Percentiles rank a stretch among this genome's conserved stretches.
phyloP scores from a whole-genome alignment of 192 early-diverging fungal species.

The Paraglomus brasilianum region DNA sequence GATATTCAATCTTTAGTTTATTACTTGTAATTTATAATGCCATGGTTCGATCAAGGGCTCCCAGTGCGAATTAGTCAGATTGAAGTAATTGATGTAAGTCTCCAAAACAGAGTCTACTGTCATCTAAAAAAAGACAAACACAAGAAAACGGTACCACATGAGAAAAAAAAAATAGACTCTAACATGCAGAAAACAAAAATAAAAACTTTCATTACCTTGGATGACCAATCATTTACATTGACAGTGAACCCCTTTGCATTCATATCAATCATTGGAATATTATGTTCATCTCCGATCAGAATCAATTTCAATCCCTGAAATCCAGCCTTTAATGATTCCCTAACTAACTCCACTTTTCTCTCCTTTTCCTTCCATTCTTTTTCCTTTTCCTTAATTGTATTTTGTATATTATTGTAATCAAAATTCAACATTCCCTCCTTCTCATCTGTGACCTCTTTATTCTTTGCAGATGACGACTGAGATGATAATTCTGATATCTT shows the following conservation, averaged over 20 bases:
- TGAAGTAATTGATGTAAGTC: conserved; percentile 89
- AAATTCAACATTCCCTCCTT: conserved; percentile 18
- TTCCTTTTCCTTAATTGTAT: conserved; percentile 25
- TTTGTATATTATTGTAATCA: conserved; percentile 20
- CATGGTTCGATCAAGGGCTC: conserved; percentile 95
- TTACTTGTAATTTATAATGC: conserved; percentile 63
- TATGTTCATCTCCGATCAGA: conserved; percentile 92
- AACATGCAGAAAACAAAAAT: neutral
- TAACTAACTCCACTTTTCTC: conserved; percentile 44
- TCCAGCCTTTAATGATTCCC: conserved; percentile 59
- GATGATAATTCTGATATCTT: conserved; percentile 63
- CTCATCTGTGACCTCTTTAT: conserved; percentile 15
- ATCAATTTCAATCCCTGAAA: conserved; percentile 74
- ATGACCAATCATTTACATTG: conserved; percentile 83
- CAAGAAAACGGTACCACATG: neutral
- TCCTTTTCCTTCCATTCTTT: conserved; percentile 31
- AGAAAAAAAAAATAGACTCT: neutral
- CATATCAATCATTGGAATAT: conserved; percentile 88
- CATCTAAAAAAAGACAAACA: conserved; percentile 31
- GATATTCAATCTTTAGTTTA: neutral
- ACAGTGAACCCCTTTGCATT: conserved; percentile 77
- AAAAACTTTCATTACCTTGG: conserved; percentile 43
- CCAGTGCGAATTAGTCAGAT: conserved; percentile 98
- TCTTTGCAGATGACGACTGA: conserved; percentile 32
- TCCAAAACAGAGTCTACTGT: conserved; percentile 65